phyloP scores from a whole-genome alignment of 2,329 filamentous ascomycete genomes.

The Arthrobotrys iridis region DNA sequence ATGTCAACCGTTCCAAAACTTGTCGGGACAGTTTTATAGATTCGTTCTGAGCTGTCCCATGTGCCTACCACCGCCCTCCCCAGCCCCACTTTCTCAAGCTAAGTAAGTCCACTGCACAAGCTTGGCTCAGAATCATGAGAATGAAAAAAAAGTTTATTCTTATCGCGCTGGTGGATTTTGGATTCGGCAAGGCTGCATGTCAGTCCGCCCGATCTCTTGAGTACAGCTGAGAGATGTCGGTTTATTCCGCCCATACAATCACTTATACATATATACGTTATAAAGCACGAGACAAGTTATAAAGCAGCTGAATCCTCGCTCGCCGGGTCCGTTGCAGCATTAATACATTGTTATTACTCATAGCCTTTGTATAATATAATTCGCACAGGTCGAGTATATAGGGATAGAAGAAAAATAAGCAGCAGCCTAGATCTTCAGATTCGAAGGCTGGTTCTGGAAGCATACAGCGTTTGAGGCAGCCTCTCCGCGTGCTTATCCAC shows the following conservation, averaged over 20 bases:
- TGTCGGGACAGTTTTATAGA: neutral
- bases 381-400: conserved; percentile 1
- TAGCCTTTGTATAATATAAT: conserved; percentile 9
- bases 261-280: neutral
- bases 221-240: conserved; percentile 8
- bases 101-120: neutral
- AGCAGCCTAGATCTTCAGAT: conserved; percentile 29
- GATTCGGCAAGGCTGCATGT: conserved; percentile 45
- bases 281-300: neutral
- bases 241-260: no score
- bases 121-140: neutral
- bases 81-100: conserved; percentile 8
- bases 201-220: conserved; percentile 9
- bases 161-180: conserved; percentile 17
- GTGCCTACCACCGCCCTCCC: neutral
- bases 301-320: conserved; percentile 29
- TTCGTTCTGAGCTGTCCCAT: no score
- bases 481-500: conserved; percentile 4
- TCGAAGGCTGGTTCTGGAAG: conserved; percentile 40
- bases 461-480: conserved; percentile 43
- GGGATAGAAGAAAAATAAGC: neutral
- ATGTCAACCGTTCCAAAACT: neutral
- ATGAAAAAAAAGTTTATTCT: neutral
- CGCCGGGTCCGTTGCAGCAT: no score
- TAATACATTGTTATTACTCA: neutral